phyloP scores from a whole-genome alignment of 208 protist genomes.

The Crithidia bombi region DNA sequence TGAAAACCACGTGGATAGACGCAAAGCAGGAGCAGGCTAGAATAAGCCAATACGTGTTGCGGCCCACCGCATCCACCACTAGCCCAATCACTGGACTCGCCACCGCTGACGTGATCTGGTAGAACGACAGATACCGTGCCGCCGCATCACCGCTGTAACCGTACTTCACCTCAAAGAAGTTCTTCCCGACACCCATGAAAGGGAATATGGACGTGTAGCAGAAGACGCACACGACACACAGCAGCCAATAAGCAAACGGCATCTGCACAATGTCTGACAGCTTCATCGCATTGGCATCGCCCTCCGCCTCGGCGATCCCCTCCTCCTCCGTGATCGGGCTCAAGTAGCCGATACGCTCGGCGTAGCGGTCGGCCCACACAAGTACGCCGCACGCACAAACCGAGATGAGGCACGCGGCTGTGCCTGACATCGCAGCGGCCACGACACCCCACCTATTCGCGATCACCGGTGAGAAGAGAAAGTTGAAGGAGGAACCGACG shows the following conservation, averaged over 20 bases:
- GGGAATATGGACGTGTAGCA: constrained; percentile 88
- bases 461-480: constrained; percentile 86
- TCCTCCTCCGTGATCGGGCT: constrained; percentile 37
- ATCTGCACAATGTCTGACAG: constrained; percentile 54
- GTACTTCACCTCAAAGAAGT: constrained; percentile 91
- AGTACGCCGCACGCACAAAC: constrained; percentile 65
- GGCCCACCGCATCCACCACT: constrained; percentile 84
- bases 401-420: constrained; percentile 68
- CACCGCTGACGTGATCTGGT: constrained; percentile 84
- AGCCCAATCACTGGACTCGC: constrained; percentile 82
- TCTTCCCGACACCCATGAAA: constrained; percentile 83
- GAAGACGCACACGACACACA: constrained; percentile 84
- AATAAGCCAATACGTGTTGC: constrained; percentile 79
- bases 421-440: constrained; percentile 64
- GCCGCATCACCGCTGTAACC: constrained; percentile 56
- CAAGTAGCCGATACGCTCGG: constrained; percentile 74
- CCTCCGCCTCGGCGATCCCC: constrained; percentile 22
- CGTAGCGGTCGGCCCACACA: constrained; percentile 68
- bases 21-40: constrained; percentile 54
- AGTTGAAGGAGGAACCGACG: constrained; percentile 92
- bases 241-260: constrained; percentile 76
- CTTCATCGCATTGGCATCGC: constrained; percentile 24
- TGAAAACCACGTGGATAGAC: constrained; percentile 75
- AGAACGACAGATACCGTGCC: constrained; percentile 78
- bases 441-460: constrained; percentile 58